Conservation (phyloP, 805 yeast genomes). For the fission yeast (Schizosaccharomyces pombe) region DNA sequence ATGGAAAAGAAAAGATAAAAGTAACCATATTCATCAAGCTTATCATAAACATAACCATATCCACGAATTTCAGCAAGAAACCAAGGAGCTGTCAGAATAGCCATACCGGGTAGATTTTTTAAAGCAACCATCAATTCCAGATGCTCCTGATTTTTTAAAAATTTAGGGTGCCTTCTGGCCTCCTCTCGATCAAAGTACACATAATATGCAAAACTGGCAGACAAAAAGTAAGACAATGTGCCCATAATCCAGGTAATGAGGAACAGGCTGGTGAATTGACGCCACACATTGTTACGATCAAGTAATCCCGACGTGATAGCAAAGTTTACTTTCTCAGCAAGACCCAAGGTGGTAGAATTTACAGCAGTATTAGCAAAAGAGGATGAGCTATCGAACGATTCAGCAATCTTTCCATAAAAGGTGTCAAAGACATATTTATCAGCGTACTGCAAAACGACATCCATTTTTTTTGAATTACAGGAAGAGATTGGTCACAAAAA, state of each 20-base stretch:
- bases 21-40: constrained; percentile 41
- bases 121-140: constrained; percentile 50
- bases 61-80: constrained; percentile 68
- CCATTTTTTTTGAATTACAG: constrained; percentile 32
- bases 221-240: constrained; percentile 50
- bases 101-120: constrained; percentile 65
- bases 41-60: constrained; percentile 51
- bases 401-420: constrained; percentile 30
- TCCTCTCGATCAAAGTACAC: constrained; percentile 69
- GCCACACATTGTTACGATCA: constrained; percentile 45
- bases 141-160: constrained; percentile 75
- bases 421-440: constrained; percentile 67
- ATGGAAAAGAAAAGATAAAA: constrained; percentile 45
- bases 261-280: constrained; percentile 49
- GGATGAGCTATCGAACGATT: constrained; percentile 12
- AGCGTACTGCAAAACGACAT: constrained; percentile 59
- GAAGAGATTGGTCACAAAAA: background rate
- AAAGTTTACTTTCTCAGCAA: background rate
- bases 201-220: constrained; percentile 54
- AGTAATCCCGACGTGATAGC: constrained; percentile 13
- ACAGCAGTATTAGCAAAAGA: background rate
- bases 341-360: background rate
- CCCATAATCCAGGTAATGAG: constrained; percentile 61
- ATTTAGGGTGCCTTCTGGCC: constrained; percentile 80
- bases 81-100: constrained; percentile 69